phyloP scores from a whole-genome alignment of 2,329 filamentous ascomycete genomes.

The Sordariomycetes sp. region DNA sequence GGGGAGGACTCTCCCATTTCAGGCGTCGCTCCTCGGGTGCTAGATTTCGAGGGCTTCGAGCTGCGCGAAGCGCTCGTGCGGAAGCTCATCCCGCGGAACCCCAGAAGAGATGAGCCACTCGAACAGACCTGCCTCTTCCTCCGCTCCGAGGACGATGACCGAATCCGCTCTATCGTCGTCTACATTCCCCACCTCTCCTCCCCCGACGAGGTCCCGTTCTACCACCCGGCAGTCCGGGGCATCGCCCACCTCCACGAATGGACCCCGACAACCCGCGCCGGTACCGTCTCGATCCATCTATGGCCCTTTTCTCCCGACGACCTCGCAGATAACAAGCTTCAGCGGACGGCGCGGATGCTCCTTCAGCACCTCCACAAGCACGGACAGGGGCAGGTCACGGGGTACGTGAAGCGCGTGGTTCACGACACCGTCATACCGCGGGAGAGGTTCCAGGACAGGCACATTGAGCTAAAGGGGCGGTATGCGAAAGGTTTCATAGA shows the following conservation, averaged over 20 bases:
- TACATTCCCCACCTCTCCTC: conserved; percentile 62
- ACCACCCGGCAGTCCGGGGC: conserved; percentile 66
- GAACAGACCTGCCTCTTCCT: conserved; percentile 70
- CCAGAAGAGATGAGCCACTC: conserved; percentile 57
- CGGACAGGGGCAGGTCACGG: conserved; percentile 46
- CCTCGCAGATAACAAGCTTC: conserved; percentile 30
- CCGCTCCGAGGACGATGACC: conserved; percentile 13
- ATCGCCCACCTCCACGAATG: conserved; percentile 67
- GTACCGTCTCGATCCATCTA: conserved; percentile 47
- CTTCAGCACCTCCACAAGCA: conserved; percentile 61
- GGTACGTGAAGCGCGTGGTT: conserved; percentile 70
- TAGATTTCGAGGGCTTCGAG: conserved; percentile 30
- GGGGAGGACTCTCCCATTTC: conserved; percentile 13
- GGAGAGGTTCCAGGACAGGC: conserved; percentile 67
- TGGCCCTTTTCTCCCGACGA: conserved; percentile 30
- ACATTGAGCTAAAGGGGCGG: conserved; percentile 63
- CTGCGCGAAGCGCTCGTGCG: conserved; percentile 41
- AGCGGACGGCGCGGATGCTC: conserved; percentile 55
- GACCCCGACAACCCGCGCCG: conserved; percentile 22
- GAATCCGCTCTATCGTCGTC: conserved; percentile 35
- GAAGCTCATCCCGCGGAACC: conserved; percentile 70
- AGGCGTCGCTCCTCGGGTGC: conserved; percentile 12
- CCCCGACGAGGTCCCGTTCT: conserved; percentile 62
- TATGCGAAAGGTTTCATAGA: conserved; percentile 61
- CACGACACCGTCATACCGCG: conserved; percentile 75